These are phyloP conservation scores for Craterostigma plantagineum DNA, from an alignment of 257 asterid species.

Conservation along the genomic window DNA sequence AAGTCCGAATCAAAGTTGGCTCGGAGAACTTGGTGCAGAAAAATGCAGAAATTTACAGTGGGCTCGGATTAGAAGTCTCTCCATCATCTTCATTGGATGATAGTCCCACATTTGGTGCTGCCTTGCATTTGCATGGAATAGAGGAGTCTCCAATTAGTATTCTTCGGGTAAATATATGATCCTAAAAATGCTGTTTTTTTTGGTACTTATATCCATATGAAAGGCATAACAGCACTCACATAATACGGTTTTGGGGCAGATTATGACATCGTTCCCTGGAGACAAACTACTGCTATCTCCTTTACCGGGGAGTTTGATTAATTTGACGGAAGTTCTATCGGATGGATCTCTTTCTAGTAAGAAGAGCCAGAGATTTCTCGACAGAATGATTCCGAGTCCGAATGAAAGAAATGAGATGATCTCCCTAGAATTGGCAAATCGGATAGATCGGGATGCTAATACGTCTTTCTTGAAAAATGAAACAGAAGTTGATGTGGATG, in stretches of 20 bases:
- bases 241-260: slow-evolving; percentile 29
- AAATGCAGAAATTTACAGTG: slow-evolving; percentile 82
- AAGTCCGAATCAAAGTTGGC: slow-evolving; percentile 85
- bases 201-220: slow-evolving; percentile 4
- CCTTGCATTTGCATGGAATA: slow-evolving; percentile 22
- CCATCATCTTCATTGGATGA: slow-evolving; percentile 82
- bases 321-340: slow-evolving; percentile 18
- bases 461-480: too few relatives aligned
- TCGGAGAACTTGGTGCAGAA: slow-evolving; percentile 46
- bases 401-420: slow-evolving; percentile 19
- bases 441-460: too few relatives aligned
- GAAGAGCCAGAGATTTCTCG: slow-evolving; percentile 23
- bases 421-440: slow-evolving; percentile 12
- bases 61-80: slow-evolving; percentile 84
- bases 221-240: slow-evolving; percentile 3
- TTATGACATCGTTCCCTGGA: slow-evolving; percentile 56
- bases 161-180: slow-evolving; percentile 49
- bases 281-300: slow-evolving; percentile 55
- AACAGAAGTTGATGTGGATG: slow-evolving; percentile 31
- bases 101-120: slow-evolving; percentile 43
- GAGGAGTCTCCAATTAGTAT: slow-evolving; percentile 81
- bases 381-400: slow-evolving; percentile 24
- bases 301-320: slow-evolving; percentile 43
- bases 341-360: slow-evolving; percentile 39
- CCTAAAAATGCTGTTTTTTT: slow-evolving; percentile 8